Evolutionary conservation across 768 basidiomycete genomes (phyloP), one percentile per base, ranked within the genome.

Genomic region (Amanita subjunquillea): DNA sequence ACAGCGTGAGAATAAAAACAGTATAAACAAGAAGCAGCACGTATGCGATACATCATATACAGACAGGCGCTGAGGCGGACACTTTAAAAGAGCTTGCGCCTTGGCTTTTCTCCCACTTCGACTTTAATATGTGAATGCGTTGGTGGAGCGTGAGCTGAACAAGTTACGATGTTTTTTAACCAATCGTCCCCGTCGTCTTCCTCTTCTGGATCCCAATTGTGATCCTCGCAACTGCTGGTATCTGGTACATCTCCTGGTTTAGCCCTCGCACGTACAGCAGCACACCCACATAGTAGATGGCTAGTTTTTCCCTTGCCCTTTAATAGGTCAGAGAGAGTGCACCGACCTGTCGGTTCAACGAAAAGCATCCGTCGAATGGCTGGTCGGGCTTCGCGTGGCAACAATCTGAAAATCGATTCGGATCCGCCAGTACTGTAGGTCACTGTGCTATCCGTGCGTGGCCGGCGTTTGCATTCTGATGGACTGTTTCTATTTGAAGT

Each of bases 351-450:
- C 3, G 95, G 90, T 62, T 98, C 95, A 45, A 97, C 80, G 59
- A 82, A 85, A 59, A 99, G 74, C 96, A 99, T 99, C 50, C 93
- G 80, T 54, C 91, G 87, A 55, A 99, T 76, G 12, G 88, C 91
- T 6, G 85, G 77, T 38, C 96, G 80, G 12, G 91, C 83, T 69
- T 99, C 95, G 50, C 96, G 85, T 2, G 96, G 96, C 22, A 99
- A 77, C 8, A 98, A 75, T 17, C 95, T 83, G 76, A 99, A 98
- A 62, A 99, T 96, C 6, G 91, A 93, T 65, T 98, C 95, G 25
- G 91, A 83, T 17, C 88, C 85, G 51, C 78, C 78, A 22, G 78
- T 80, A 48, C 80, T 78, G 74, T 80, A 87, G 1, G 90, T 91
- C 40, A 78, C 68, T 48, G 82, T 77, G 58, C 72, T 74, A 56